Percentiles rank a stretch among this genome's conserved stretches.
Conservation (phyloP, 371 early-diverging fungal genomes). For the Coemansia sp. region DNA sequence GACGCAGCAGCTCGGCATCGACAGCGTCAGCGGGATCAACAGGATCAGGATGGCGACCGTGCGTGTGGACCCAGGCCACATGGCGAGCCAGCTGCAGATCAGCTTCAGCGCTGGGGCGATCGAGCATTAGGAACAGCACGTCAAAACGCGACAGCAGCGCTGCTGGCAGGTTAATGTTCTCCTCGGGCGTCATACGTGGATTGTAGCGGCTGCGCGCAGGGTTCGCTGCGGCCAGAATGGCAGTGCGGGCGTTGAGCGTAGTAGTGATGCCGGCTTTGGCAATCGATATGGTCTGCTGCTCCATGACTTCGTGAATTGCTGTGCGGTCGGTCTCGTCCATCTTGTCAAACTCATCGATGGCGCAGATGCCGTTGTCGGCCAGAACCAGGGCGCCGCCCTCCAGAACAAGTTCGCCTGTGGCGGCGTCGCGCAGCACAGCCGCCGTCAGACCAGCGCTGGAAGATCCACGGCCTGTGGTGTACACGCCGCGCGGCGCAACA, state of each 20-base stretch:
- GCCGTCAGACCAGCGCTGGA: conserved; percentile 99
- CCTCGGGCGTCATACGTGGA: conserved; percentile 88
- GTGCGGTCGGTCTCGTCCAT: conserved; percentile 99
- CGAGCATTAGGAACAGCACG: conserved; percentile 98
- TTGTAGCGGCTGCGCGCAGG: conserved; percentile 98
- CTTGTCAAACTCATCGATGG: conserved; percentile 99
- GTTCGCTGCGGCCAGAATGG: conserved; percentile 99
- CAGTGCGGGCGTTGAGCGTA: conserved; percentile 97
- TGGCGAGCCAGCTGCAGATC: conserved; percentile 94
- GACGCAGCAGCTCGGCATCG: conserved; percentile 67
- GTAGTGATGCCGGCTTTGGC: conserved; percentile 99
- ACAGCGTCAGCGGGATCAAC: conserved; percentile 73
- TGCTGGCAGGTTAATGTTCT: conserved; percentile 97
- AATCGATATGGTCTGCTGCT: conserved; percentile 99
- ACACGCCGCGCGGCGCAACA: conserved; percentile 92
- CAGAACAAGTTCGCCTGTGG: conserved; percentile 99
- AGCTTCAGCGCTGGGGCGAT: conserved; percentile 89
- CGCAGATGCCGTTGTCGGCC: conserved; percentile 99
- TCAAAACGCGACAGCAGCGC: conserved; percentile 99
- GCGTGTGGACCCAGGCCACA: conserved; percentile 90
- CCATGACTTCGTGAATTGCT: conserved; percentile 99
- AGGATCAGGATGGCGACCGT: conserved; percentile 66
- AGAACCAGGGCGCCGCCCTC: conserved; percentile 99
- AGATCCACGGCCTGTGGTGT: conserved; percentile 98
- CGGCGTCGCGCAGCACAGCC: conserved; percentile 97